phyloP scores from a whole-genome alignment of 2,329 filamentous ascomycete species.

The Trichoderma breve region DNA sequence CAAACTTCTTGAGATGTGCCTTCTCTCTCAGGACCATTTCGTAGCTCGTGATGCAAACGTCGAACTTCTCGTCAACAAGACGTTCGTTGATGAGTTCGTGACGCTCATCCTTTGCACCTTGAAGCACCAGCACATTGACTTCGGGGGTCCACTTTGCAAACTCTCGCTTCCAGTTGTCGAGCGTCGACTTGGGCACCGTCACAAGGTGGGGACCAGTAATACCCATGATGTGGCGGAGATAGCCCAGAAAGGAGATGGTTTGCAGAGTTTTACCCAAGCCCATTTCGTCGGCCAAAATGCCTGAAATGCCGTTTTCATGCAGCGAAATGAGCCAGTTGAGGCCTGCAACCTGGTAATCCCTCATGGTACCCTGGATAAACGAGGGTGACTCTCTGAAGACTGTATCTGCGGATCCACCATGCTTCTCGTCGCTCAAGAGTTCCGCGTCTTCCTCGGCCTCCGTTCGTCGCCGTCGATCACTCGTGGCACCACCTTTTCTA shows the following conservation, averaged over 20 bases:
- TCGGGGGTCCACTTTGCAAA: constrained; percentile 94
- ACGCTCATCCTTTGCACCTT: constrained; percentile 93
- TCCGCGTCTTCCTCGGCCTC: constrained; percentile 98
- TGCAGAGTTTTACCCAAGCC: constrained; percentile 96
- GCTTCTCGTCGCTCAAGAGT: constrained; percentile 79
- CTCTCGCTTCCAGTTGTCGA: constrained; percentile 98
- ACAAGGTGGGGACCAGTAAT: constrained; percentile 90
- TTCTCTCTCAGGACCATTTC: constrained; percentile 98
- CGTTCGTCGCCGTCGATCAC: constrained; percentile 77
- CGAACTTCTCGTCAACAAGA: constrained; percentile 91
- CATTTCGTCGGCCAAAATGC: constrained; percentile 98
- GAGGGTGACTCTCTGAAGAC: constrained; percentile 90
- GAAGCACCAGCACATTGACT: constrained; percentile 87
- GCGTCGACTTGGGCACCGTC: constrained; percentile 90
- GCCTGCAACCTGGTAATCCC: constrained; percentile 93
- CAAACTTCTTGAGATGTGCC: constrained; percentile 91
- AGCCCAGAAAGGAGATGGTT: constrained; percentile 95
- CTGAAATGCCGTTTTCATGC: constrained; percentile 98
- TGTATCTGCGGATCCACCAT: constrained; percentile 79
- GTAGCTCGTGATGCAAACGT: constrained; percentile 97
- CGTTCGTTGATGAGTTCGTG: constrained; percentile 84
- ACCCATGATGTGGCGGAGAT: constrained; percentile 84
- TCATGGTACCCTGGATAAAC: constrained; percentile 87
- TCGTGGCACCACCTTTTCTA: constrained; percentile 80
- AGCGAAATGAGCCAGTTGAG: constrained; percentile 97